Conservation (phyloP, 169 alveolate species). For the Eimeria brunetti region DNA sequence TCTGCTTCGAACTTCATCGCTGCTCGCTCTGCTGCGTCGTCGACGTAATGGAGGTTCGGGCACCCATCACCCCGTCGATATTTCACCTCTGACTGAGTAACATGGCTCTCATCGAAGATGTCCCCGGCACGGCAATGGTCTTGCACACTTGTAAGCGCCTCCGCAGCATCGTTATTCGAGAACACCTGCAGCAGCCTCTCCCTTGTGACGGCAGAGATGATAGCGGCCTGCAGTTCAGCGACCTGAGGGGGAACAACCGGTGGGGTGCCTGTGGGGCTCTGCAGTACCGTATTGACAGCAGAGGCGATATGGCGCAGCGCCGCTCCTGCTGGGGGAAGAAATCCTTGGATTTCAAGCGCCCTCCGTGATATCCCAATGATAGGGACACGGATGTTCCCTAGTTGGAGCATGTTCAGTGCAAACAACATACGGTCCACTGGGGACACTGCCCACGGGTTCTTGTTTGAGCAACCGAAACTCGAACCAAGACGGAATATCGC, state of each 20-base stretch:
- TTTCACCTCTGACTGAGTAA: too few species aligned
- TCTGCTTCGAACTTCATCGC: too few species aligned
- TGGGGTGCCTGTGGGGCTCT: not conserved
- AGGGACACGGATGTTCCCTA: not conserved
- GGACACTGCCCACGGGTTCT: not conserved
- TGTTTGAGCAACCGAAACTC: not conserved
- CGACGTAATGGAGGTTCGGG: too few species aligned
- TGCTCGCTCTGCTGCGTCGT: too few species aligned
- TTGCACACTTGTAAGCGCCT: not conserved
- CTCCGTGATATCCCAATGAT: not conserved
- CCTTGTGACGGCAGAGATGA: not conserved
- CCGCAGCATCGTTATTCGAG: not conserved
- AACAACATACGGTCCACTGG: not conserved
- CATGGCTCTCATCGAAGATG: too few species aligned
- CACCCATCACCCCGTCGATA: too few species aligned
- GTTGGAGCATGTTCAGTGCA: not conserved
- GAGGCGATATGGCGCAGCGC: not conserved
- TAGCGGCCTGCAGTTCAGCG: not conserved
- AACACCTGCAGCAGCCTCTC: not conserved
- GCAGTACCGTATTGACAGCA: not conserved
- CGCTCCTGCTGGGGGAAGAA: not conserved
- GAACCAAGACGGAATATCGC: not conserved
- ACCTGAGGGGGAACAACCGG: not conserved
- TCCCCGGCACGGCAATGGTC: not conserved
- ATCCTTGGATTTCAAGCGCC: not conserved